Evolutionary conservation across 2,329 filamentous ascomycete genomes (phyloP), one percentile per base, ranked within the genome.

Genomic region (Exophiala spinifera): DNA sequence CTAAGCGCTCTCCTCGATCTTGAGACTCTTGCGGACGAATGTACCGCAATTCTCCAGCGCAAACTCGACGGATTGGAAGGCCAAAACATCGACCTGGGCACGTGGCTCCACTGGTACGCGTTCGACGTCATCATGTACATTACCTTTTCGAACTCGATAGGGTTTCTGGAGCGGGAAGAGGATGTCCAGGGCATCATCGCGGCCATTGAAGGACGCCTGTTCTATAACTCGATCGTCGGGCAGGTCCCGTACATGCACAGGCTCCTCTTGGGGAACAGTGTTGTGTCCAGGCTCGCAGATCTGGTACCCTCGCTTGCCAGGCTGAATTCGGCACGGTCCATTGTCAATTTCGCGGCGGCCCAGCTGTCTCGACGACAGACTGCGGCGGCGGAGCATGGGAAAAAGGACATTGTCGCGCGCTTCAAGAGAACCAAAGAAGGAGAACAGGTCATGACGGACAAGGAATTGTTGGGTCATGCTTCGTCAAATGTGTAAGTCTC

Each of bases 1-100:
- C 67, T 77, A 65, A 71, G 64, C 13, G 73, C 67, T 0, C 52
- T 77, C 6, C 65, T 74, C 11, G 68, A 70, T 8, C 71, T 71
- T 28, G 70, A 73, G 51, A 65, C 68, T 1, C 65, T 70, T 39
- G 68, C 72, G 3, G 69, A 74, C 49, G 53, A 55, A 21, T 59
- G 56, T 23, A 59, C 51, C 2, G 40, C 45, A 13, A 59, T 59
- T 4, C 17, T 59, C 15, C 45, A 59, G 31, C 19, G 46, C 8
- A 59, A 59, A 28, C 53, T 59, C n/a, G 56, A 59, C 20, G 47
- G 23, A 17, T 19, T 53, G 25, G 45, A 53, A 36, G 56, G 53
- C 20, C 23, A 51, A 19, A 44, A 48, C 1, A 66, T 65, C 31
- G 68, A 70, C 55, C 63, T 71, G 44, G 65, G 63, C 2, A 39